Conservation (phyloP, 495 filamentous ascomycete species). For the Aspergillus carlsbadensis region DNA sequence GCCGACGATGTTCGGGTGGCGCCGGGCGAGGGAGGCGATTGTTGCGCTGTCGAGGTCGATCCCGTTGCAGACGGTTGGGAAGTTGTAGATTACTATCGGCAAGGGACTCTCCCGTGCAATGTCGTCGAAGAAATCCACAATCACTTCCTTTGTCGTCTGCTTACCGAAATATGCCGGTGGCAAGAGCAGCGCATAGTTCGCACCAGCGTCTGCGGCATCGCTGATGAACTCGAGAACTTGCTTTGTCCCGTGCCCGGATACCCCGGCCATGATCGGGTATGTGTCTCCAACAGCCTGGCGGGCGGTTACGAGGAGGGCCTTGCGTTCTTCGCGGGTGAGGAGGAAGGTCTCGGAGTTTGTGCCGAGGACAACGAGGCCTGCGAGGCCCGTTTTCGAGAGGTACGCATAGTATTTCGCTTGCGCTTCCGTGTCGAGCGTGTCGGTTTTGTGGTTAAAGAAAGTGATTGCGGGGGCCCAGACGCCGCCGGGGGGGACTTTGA, state of each 20-base stretch:
- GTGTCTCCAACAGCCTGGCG: not conserved
- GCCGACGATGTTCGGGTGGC: not conserved
- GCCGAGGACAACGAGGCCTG: slow-evolving; percentile 58
- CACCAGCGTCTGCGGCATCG: not conserved
- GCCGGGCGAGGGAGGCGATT: not conserved
- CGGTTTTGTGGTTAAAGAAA: slow-evolving; percentile 53
- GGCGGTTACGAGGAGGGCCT: not conserved
- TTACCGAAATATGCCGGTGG: slow-evolving; percentile 72
- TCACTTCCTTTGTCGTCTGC: slow-evolving; percentile 50
- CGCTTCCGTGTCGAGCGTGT: slow-evolving; percentile 46
- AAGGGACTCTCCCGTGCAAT: slow-evolving; percentile 72
- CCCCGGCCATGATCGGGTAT: not conserved
- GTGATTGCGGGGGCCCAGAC: slow-evolving; percentile 39
- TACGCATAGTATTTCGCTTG: slow-evolving; percentile 55
- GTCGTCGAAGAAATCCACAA: slow-evolving; percentile 66
- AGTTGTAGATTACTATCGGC: slow-evolving; percentile 84
- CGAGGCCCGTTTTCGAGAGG: slow-evolving; percentile 50
- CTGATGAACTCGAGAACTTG: slow-evolving; percentile 1
- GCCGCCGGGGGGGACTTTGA: slow-evolving; percentile 18
- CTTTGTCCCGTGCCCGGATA: not conserved
- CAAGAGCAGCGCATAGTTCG: slow-evolving; percentile 54
- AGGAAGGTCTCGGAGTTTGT: slow-evolving; percentile 66
- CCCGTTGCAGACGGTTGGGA: slow-evolving; percentile 69
- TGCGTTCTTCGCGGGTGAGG: slow-evolving; percentile 58
- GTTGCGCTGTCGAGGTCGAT: slow-evolving; percentile 54